Evolutionary conservation across 2,329 filamentous ascomycete genomes (phyloP).

Genomic region (Penicillium corylophilum): DNA sequence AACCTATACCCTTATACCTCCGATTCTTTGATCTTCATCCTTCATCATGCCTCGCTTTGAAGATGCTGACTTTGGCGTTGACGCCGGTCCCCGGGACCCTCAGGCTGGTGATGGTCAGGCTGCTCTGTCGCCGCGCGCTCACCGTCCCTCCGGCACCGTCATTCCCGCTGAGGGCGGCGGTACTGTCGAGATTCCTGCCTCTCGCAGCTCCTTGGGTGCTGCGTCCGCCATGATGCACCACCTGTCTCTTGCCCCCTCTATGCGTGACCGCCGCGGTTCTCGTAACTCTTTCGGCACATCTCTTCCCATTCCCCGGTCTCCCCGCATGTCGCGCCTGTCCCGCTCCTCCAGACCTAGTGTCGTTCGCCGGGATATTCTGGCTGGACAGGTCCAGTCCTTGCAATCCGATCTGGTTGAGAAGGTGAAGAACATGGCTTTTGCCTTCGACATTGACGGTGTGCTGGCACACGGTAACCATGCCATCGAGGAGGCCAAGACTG

Average conservation of each 20-base stretch:
- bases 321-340: conserved; percentile 56
- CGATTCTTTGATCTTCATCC: background rate
- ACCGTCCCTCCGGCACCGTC: conserved; percentile 27
- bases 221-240: conserved; percentile 70
- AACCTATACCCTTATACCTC: background rate
- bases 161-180: conserved; percentile 49
- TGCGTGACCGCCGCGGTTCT: conserved; percentile 65
- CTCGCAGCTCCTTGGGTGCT: conserved; percentile 67
- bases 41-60: conserved; percentile 61
- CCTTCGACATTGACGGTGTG: conserved; percentile 69
- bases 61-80: conserved; percentile 53
- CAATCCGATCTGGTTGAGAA: conserved; percentile 63
- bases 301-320: conserved; percentile 69
- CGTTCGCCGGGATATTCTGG: conserved; percentile 62
- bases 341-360: conserved; percentile 56
- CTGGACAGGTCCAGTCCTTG: conserved; percentile 68
- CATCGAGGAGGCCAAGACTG: conserved; percentile 65
- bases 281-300: conserved; percentile 74
- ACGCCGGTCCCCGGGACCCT: conserved; percentile 28
- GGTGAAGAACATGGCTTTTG: conserved; percentile 79
- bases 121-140: background rate
- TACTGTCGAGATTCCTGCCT: conserved; percentile 68
- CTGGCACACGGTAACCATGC: conserved; percentile 70
- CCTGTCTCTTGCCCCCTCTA: conserved; percentile 65
- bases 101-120: conserved; percentile 2